A percentile compares a stretch with the other conserved stretches of the same genome.
These are phyloP conservation scores for Calocybe gambosa DNA, from an alignment of 1,284 basidiomycete genomes.

Conservation along the genomic window DNA sequence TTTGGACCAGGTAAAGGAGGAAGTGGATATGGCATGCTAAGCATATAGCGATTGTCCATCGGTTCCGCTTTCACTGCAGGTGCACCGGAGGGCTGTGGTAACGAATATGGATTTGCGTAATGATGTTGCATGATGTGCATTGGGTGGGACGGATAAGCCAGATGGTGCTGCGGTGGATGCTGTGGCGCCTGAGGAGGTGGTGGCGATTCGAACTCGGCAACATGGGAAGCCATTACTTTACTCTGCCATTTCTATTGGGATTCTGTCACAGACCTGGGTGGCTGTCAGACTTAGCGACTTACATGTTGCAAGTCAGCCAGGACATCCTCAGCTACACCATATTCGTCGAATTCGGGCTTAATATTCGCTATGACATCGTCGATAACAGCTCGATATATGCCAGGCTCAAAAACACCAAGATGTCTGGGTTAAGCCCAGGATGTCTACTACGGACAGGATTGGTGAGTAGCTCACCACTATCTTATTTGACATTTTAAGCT, in stretches of 20 bases:
- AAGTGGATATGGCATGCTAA: slow-evolving; percentile 46
- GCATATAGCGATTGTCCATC: slow-evolving; percentile 55
- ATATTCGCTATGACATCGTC: slow-evolving; percentile 91
- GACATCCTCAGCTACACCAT: slow-evolving; percentile 90
- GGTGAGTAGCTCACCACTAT: slow-evolving; percentile 83
- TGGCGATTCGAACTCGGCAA: slow-evolving; percentile 84
- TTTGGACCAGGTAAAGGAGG: slow-evolving; percentile 63
- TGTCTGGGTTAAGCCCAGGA: slow-evolving; percentile 49
- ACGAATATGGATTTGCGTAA: slow-evolving; percentile 43
- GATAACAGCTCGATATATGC: slow-evolving; percentile 90
- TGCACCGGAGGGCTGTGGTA: slow-evolving; percentile 28
- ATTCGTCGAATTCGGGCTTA: slow-evolving; percentile 95
- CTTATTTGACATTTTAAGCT: slow-evolving; percentile 73
- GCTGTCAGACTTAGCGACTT: slow-evolving; percentile 32
- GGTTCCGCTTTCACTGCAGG: slow-evolving; percentile 63
- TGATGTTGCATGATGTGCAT: slow-evolving; percentile 47
- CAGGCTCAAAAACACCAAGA: slow-evolving; percentile 65
- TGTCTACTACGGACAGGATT: slow-evolving; percentile 50
- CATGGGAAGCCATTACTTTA: slow-evolving; percentile 87
- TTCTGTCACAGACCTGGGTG: not conserved
- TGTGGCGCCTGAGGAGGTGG: slow-evolving; percentile 34
- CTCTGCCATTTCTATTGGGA: slow-evolving; percentile 82
- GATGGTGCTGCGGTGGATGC: slow-evolving; percentile 39
- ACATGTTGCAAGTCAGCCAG: slow-evolving; percentile 85
- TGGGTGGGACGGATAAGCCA: slow-evolving; percentile 45